These are phyloP conservation scores for Stylosanthes scabra DNA, from an alignment of 331 rosid species.

Conservation along the genomic window DNA sequence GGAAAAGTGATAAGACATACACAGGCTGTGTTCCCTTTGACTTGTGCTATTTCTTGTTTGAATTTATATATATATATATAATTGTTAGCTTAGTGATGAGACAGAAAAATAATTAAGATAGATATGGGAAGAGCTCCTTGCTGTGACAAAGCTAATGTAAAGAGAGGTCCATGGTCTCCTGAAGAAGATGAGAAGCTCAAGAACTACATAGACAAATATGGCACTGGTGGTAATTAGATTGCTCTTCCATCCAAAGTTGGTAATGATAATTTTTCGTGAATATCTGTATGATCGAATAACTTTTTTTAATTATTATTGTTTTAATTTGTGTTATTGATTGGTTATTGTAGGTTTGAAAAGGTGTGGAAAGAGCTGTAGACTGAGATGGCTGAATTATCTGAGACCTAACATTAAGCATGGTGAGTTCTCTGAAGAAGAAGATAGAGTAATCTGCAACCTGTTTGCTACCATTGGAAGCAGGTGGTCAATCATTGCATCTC, in stretches of 20 bases:
- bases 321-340: constrained; percentile 16
- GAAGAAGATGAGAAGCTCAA: constrained; percentile 90
- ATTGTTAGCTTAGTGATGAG: too few species aligned
- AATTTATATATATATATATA: not conserved
- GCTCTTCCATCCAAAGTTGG: constrained; percentile 89
- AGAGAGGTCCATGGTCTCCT: constrained; percentile 98
- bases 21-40: constrained; percentile 63
- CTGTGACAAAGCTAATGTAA: constrained; percentile 92
- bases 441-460: constrained; percentile 72
- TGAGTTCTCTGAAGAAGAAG: constrained; percentile 86
- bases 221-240: constrained; percentile 97
- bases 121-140: constrained; percentile 91
- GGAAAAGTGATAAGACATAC: not conserved
- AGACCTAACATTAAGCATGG: constrained; percentile 95
- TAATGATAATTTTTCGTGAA: too few species aligned
- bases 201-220: constrained; percentile 67
- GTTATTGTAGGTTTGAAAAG: constrained; percentile 72
- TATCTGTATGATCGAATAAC: too few species aligned
- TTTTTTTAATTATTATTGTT: too few species aligned
- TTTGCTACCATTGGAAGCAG: constrained; percentile 94
- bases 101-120: too few species aligned
- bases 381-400: constrained; percentile 95
- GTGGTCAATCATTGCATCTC: constrained; percentile 96
- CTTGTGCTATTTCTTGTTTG: constrained; percentile 51
- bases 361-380: constrained; percentile 95